Percentiles rank a stretch among this genome's conserved stretches.
Evolutionary conservation across 2,329 filamentous ascomycete genomes (phyloP).

Genomic region (Stemphylium beticola): DNA sequence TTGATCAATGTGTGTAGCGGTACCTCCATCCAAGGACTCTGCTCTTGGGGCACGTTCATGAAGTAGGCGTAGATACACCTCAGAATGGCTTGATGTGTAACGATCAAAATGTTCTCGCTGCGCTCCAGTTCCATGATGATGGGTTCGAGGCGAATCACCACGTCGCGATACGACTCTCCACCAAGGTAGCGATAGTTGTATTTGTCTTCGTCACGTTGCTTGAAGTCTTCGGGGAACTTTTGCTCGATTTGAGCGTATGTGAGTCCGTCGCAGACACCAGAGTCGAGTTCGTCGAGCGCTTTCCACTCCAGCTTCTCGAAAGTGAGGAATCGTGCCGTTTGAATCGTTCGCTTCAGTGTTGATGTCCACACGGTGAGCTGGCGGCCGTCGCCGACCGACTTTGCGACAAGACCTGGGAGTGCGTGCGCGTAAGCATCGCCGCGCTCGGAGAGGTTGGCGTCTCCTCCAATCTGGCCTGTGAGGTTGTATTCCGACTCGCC

Average conservation of each 20-base stretch:
- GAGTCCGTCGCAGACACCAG: conserved; percentile 93
- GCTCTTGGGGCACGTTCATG: conserved; percentile 92
- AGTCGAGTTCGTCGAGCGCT: conserved; percentile 94
- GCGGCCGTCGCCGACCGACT: conserved; percentile 79
- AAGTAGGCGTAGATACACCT: conserved; percentile 99
- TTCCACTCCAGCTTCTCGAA: conserved; percentile 99
- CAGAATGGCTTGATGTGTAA: conserved; percentile 95
- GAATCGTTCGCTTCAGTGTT: conserved; percentile 82
- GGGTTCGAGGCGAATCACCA: conserved; percentile 95
- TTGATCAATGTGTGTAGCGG: conserved; percentile 96
- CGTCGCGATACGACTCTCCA: conserved; percentile 93
- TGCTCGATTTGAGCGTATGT: conserved; percentile 96
- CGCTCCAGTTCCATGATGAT: conserved; percentile 99
- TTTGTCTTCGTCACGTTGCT: conserved; percentile 95
- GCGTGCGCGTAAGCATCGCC: conserved; percentile 87
- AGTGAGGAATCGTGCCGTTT: conserved; percentile 84
- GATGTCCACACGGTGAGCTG: conserved; percentile 78
- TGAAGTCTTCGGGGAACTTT: conserved; percentile 90
- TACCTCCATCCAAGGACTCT: conserved; percentile 98
- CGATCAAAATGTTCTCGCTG: conserved; percentile 95
- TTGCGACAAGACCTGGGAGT: conserved; percentile 80
- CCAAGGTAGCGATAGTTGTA: conserved; percentile 99
- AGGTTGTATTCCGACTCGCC: conserved; percentile 95
- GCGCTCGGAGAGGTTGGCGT: conserved; percentile 83
- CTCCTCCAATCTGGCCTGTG: conserved; percentile 88